Evolutionary conservation across 257 asterid genomes (phyloP), one percentile per base, ranked within the genome.

Genomic region (Salvia hispanica): DNA sequence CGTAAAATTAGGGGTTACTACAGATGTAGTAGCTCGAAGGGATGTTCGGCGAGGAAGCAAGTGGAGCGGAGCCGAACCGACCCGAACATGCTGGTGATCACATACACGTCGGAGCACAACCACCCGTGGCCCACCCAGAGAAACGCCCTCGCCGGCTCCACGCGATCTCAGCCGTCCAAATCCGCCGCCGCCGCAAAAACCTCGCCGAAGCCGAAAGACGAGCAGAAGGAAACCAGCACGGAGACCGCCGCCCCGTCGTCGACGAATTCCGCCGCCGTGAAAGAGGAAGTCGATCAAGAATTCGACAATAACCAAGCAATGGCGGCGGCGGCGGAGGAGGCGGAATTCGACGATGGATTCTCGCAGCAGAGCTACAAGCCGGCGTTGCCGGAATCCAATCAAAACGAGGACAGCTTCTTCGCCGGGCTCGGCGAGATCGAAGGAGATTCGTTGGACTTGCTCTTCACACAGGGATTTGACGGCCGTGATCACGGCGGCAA

Each of bases 121-220:
- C 99, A 93, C 55, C 96, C 97, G 1, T 90, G 97, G 99, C 99
- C 99, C 2, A 91, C 96, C 0, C 97, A 93, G 45, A 60, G 97
- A 71, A 93, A 93, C 69, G 96, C 97, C 58, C 92, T 93, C 0
- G 95, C 97, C 6, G 97, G 99, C 36, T 93, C 97, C 54, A 85
- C 99, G 0, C 58, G 97, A 67, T 71, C 87, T 28, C 92, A 82
- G 67, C 80, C 86, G 18, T 60, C 84, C 71, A 86, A 82, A 25
- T 0, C 31, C 31, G 31, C 31, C 31, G 31, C 31, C 31, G 31
- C 31, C 31, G 31, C 31, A 1, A 25, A 25, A 25, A 25, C 31
- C 31, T 25, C 31, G 31, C 31, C 31, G 31, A 25, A 25, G 31
- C 76, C 70, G 4, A 77, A 77, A 45, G 80, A 80, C 28, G 82